These are phyloP conservation scores for Neurospora sp. DNA, from an alignment of 495 filamentous ascomycete genomes.

Conservation along the genomic window DNA sequence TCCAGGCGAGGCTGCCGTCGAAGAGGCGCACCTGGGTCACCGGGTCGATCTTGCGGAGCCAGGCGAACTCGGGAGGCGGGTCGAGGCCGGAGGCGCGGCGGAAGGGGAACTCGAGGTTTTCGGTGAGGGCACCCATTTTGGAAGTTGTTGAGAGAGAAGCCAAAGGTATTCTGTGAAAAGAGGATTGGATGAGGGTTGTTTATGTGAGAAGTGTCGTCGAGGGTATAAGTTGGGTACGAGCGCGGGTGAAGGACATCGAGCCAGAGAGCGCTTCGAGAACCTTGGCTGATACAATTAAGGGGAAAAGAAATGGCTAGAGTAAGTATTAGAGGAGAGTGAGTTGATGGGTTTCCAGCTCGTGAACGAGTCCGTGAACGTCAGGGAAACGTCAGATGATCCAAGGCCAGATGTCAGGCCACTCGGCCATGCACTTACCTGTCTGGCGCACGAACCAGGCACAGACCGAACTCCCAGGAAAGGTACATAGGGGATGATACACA, in stretches of 20 bases:
- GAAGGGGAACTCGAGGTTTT: constrained; percentile 30
- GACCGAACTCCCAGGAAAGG: neutral
- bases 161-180: neutral
- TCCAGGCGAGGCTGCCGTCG: constrained; percentile 34
- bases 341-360: neutral
- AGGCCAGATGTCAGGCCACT: neutral
- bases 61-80: constrained; percentile 32
- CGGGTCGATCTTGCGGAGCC: constrained; percentile 28
- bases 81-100: constrained; percentile 26
- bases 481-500: neutral
- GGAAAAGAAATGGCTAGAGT: neutral
- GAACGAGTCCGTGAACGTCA: neutral
- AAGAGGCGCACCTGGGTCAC: constrained; percentile 35
- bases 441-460: no score
- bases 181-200: neutral
- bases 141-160: neutral
- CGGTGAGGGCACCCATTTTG: constrained; percentile 8
- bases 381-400: neutral
- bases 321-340: no score
- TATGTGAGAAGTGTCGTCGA: neutral
- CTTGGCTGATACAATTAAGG: neutral
- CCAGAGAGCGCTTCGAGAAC: neutral
- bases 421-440: no score
- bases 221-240: neutral
- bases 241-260: neutral